These are phyloP conservation scores for Fusarium sambucinum DNA, from an alignment of 2,329 filamentous ascomycete genomes.

Conservation along the genomic window DNA sequence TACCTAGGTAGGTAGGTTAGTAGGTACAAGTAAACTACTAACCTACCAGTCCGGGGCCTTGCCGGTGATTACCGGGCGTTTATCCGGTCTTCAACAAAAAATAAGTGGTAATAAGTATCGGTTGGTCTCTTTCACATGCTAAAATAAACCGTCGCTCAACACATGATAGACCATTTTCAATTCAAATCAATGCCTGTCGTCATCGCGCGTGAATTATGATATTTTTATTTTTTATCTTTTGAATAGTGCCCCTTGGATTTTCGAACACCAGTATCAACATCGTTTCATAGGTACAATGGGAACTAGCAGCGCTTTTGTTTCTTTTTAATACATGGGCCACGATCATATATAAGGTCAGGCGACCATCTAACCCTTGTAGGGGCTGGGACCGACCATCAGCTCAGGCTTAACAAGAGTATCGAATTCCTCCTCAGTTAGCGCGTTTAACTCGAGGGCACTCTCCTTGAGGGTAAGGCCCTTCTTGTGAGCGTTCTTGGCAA, in stretches of 20 bases:
- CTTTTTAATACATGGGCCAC: conserved; percentile 21
- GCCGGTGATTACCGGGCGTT: conserved; percentile 35
- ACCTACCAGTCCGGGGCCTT: background rate
- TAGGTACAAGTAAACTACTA: conserved; percentile 4
- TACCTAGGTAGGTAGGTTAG: no score
- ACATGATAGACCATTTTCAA: background rate
- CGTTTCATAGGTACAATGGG: background rate
- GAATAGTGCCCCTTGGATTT: background rate
- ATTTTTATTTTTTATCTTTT: conserved; percentile 11
- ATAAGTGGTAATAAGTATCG: background rate
- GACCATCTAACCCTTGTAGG: conserved; percentile 61
- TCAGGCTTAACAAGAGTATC: conserved; percentile 90
- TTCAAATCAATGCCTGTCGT: background rate
- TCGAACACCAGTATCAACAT: background rate
- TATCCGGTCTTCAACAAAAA: conserved; percentile 13
- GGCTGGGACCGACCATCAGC: conserved; percentile 89
- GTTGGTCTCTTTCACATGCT: conserved; percentile 16
- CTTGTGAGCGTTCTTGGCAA: conserved; percentile 99
- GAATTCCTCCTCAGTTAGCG: conserved; percentile 88
- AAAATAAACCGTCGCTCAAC: background rate
- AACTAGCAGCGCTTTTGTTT: conserved; percentile 27
- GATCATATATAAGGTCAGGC: conserved; percentile 2
- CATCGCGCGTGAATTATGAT: background rate
- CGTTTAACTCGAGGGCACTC: conserved; percentile 92
- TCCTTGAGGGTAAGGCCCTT: conserved; percentile 95